Base-by-base conservation (phyloP, 2,329 filamentous ascomycete species). In the Xylariales sp. region DNA sequence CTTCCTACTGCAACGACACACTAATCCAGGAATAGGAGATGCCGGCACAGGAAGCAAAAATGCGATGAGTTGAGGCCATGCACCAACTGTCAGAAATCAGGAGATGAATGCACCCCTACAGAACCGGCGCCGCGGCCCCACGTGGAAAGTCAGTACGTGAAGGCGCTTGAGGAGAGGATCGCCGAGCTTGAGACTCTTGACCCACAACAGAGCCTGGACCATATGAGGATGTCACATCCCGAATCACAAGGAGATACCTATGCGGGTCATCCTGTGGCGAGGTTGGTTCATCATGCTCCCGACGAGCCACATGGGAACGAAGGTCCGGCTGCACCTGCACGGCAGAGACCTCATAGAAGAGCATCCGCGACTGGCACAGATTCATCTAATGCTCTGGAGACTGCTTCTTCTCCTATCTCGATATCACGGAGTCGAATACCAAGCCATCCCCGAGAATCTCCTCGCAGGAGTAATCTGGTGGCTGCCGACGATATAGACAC, bases 71-170 rank as follows among this genome's bases (percentile, higher is more conserved):
- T 22, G 7, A 12, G 45, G 15, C 45, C 45, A 3, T 47, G 45
- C 32, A 22, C 38, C 32, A 47, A 47, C 33, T 47, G 42, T 24
- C 21, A 40, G 14, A 33, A 36, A n/a, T 47, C 45, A 10, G 38
- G 38, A 22, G 45, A 42, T 14, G 42, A 47, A 22, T 47, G 45
- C 22, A 28, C 27, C 4, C 37, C 37, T 11, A 40, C 37, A 4
- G 37, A 40, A 16, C 27, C 37, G 12, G 24, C 27, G n/a, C 27
- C 37, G n/a, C 37, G 37, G 16, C 27, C 37, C 4, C 18, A 31
- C 18, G 37, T 40, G 28, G 27, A 40, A 10, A 31, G 24, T 29
- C 24, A 40, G 19, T 40, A 40, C 16, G 38, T 40, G 7, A 40
- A 25, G n/a, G 29, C 38, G 10, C 29, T 34, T 5, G 31, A 33